Base-by-base conservation (phyloP, 2,329 filamentous ascomycete genomes). In the Xylariales sp. region DNA sequence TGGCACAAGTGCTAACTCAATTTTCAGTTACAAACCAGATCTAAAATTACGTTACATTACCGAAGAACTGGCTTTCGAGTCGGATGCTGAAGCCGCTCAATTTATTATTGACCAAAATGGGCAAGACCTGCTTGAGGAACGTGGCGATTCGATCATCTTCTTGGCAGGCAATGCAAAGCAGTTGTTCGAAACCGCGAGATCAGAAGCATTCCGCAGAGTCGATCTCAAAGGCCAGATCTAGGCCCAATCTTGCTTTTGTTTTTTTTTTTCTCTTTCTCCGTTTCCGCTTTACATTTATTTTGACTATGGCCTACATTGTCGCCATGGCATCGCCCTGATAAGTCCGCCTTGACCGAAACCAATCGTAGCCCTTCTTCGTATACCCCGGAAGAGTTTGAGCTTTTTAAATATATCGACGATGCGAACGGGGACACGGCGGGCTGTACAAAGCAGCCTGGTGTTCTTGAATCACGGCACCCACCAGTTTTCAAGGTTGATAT, bases 211-310 rank as follows among this genome's bases (percentile, higher is more conserved):
- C 65, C 77, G 80, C 56, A 83, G 82, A 59, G 85, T 97, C 71
- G 90, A 97, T 67, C 94, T 97, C 71, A 96, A 97, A 70, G 90
- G 91, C 56, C 91, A 97, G 67, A 95, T 96, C 58, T 93, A 70
- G 83, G 18, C 18, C n/a, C 8, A 8, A 15, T 18, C 15, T 15
- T 18, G 16, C 16, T 32, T 40, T 38, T 45, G 29, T 27, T 45
- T 40, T 44, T 14, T 47, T 47, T 38, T 46, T 44, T 47, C 41
- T 45, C 32, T 42, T 40, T 45, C 41, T 35, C 31, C 19, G 8
- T 42, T n/a, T n/a, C n/a, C n/a, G n/a, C n/a, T n/a, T n/a, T n/a
- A n/a, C n/a, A n/a, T n/a, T n/a, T n/a, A n/a, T n/a, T n/a, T n/a
- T n/a, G n/a, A n/a, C n/a, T n/a, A n/a, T n/a, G n/a, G n/a, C n/a